Conservation (phyloP, 805 yeast species). For the Zygosaccharomyces lentus region DNA sequence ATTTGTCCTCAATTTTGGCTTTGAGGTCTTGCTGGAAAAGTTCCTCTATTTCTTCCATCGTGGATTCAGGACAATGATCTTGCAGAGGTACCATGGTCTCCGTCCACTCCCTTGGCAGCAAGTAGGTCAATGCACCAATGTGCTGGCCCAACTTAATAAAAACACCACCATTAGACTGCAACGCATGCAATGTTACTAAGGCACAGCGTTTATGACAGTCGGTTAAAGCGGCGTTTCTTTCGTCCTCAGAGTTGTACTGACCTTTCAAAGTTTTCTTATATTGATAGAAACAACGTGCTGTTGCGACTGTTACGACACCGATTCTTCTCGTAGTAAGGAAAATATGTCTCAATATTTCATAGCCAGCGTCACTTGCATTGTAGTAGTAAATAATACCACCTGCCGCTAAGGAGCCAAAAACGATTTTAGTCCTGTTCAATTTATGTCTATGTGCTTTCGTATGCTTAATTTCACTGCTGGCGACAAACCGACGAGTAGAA, state of each 20-base stretch:
- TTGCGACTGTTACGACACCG: constrained; percentile 63
- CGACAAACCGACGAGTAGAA: constrained; percentile 9
- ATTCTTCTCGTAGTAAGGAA: constrained; percentile 45
- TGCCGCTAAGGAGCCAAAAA: constrained; percentile 10
- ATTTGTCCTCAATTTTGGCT: constrained; percentile 52
- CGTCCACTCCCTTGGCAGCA: constrained; percentile 93
- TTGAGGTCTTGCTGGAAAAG: constrained; percentile 73
- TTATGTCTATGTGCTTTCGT: constrained; percentile 1
- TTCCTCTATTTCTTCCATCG: constrained; percentile 58
- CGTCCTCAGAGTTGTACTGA: constrained; percentile 43
- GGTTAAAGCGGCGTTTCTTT: constrained; percentile 48
- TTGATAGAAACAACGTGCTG: constrained; percentile 63
- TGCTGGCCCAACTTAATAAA: constrained; percentile 96
- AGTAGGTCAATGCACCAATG: constrained; percentile 83
- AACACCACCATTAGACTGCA: constrained; percentile 85
- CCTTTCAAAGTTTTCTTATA: constrained; percentile 56
- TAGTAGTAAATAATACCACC: constrained; percentile 25
- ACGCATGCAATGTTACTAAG: constrained; percentile 65
- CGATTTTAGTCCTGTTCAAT: constrained; percentile 7
- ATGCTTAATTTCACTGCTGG: constrained; percentile 1
- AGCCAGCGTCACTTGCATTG: constrained; percentile 27
- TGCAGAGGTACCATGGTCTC: constrained; percentile 89
- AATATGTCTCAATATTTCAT: constrained; percentile 23
- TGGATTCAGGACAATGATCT: constrained; percentile 81
- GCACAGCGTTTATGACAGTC: constrained; percentile 77